A percentile compares a stretch with the other conserved stretches of the same genome.
Conservation (phyloP, 352 stramenopile species). For the Pythium guiyangense region DNA sequence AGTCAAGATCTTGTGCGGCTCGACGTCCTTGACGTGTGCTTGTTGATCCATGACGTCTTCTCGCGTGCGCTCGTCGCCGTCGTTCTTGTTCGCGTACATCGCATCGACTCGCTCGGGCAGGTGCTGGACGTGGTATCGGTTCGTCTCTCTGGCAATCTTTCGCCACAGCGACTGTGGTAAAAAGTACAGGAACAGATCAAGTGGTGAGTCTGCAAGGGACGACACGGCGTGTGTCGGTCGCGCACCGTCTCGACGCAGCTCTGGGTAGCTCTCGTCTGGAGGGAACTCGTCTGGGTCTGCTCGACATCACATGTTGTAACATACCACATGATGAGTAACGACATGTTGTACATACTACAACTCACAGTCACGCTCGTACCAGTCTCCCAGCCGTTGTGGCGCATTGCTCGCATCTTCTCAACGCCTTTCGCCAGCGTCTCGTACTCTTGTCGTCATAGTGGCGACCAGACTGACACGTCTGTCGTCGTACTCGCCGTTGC, state of each 20-base stretch:
- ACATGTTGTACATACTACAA: no score
- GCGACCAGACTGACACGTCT: no score
- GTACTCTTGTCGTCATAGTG: no score
- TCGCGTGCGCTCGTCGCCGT: not conserved
- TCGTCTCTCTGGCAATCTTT: slow-evolving; percentile 1
- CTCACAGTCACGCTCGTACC: no score
- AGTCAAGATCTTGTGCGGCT: not conserved
- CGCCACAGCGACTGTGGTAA: not conserved
- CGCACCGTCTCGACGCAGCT: not conserved
- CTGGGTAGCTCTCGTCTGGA: no score
- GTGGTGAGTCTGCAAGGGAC: slow-evolving; percentile 3
- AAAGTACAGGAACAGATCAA: slow-evolving; percentile 7
- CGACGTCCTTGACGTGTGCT: not conserved
- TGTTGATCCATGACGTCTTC: not conserved
- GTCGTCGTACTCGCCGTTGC: no score
- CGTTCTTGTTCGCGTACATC: not conserved
- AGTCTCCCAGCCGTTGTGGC: no score
- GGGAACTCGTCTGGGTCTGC: no score
- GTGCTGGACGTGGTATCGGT: slow-evolving; percentile 1
- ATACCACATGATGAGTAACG: no score
- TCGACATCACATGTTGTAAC: no score
- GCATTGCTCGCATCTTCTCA: no score
- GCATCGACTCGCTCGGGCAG: not conserved
- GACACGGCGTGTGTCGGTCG: not conserved
- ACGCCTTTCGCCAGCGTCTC: no score